Conservation (phyloP, 352 stramenopile genomes). For the Achlya hypogyna region DNA sequence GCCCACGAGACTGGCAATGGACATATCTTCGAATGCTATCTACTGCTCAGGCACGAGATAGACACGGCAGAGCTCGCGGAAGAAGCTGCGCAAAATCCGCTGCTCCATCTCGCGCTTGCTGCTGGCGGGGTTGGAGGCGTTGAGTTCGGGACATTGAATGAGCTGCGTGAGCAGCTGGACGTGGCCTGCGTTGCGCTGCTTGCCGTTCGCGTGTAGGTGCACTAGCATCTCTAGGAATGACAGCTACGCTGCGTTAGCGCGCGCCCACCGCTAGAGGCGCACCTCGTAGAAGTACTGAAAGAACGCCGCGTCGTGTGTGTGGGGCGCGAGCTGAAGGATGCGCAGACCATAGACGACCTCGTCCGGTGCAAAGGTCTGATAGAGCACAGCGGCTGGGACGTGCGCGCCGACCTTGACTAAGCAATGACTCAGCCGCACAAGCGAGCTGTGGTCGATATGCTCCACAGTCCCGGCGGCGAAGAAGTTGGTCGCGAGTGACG, state of each 20-base stretch:
- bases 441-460: conserved; percentile 74
- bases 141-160: conserved; percentile 75
- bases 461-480: conserved; percentile 63
- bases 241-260: conserved; percentile 27
- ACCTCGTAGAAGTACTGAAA: conserved; percentile 86
- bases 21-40: neutral
- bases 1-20: neutral
- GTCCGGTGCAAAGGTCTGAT: conserved; percentile 71
- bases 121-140: conserved; percentile 53
- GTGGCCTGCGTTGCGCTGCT: conserved; percentile 49
- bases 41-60: conserved; percentile 31
- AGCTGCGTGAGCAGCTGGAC: conserved; percentile 70
- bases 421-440: conserved; percentile 75
- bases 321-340: conserved; percentile 60
- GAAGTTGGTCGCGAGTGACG: conserved; percentile 73
- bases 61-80: conserved; percentile 58
- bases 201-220: conserved; percentile 60
- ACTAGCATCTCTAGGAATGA: conserved; percentile 75
- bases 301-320: conserved; percentile 59
- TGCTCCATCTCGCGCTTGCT: conserved; percentile 65
- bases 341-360: conserved; percentile 76
- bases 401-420: conserved; percentile 75
- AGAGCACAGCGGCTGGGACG: conserved; percentile 69
- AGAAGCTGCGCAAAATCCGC: conserved; percentile 74
- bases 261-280: too few relatives aligned